phyloP scores from a whole-genome alignment of 2,329 filamentous ascomycete genomes.

The Kalmusia sp. region DNA sequence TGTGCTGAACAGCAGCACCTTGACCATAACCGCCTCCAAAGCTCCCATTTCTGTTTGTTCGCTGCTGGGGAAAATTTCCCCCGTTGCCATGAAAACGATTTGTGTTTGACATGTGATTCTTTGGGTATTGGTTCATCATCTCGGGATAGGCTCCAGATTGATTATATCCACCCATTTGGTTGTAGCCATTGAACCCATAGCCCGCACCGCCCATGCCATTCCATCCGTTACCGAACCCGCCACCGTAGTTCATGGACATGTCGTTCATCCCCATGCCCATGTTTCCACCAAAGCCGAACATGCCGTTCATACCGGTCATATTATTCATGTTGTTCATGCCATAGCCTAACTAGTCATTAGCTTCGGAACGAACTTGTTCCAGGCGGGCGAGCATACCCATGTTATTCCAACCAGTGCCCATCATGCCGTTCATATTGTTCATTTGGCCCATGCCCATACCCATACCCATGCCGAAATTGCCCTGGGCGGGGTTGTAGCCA shows the following conservation, averaged over 20 bases:
- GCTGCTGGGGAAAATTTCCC: slow-evolving; percentile 55
- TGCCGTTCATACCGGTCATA: slow-evolving; percentile 81
- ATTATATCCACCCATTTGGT: slow-evolving; percentile 61
- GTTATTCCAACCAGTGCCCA: slow-evolving; percentile 69
- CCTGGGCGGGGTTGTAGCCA: slow-evolving; percentile 51
- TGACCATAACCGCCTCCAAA: slow-evolving; percentile 41
- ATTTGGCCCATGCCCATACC: slow-evolving; percentile 60
- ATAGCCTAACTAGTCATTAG: slow-evolving; percentile 33
- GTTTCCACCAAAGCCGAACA: slow-evolving; percentile 76
- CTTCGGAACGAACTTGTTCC: slow-evolving; percentile 12
- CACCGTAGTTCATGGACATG: slow-evolving; percentile 73
- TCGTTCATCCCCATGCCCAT: slow-evolving; percentile 78
- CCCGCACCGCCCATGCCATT: slow-evolving; percentile 73
- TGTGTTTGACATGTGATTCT: slow-evolving; percentile 69
- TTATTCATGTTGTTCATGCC: slow-evolving; percentile 71
- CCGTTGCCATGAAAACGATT: slow-evolving; percentile 83
- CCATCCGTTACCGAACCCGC: slow-evolving; percentile 68
- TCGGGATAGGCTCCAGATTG: slow-evolving; percentile 57
- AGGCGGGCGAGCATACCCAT: slow-evolving; percentile 73
- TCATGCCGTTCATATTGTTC: slow-evolving; percentile 50
- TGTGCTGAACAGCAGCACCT: slow-evolving; percentile 22
- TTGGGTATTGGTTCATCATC: slow-evolving; percentile 62
- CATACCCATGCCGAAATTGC: slow-evolving; percentile 59
- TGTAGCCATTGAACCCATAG: slow-evolving; percentile 67
- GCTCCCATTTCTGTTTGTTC: slow-evolving; percentile 50